Evolutionary conservation across 1,284 basidiomycete species (phyloP), one percentile per base, ranked within the genome.

Genomic region (Rhodotorula sp.): DNA sequence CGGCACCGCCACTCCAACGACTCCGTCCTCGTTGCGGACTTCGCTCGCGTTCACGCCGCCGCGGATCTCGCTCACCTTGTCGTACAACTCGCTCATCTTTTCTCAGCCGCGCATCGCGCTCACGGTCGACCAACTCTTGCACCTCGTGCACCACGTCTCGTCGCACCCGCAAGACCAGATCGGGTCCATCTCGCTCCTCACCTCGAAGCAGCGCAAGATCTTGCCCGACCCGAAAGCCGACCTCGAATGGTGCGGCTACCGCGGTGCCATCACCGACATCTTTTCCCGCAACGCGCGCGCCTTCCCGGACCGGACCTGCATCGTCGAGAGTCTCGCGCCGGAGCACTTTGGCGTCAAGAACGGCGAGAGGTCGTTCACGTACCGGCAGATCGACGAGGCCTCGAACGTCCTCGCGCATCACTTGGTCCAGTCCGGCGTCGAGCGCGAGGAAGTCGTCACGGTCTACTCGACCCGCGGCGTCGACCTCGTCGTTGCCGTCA

Each of bases 391-490:
- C 75, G 87, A 93, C 70, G 86, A 86, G 63, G 92, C 95, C 14
- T 88, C 90, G 7, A 99, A 99, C 80, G 85, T 95, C 26, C 85
- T 99, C 14, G 91, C 97, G 0, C 95, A 99, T 79, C 88, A 97
- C 77, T 86, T 99, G 64, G 83, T 98, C 64, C 86, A 89, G 77
- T 87, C 87, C 23, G 95, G 95, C 19, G 84, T 99, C 19, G 86
- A 95, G 82, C 85, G 93, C 43, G 95, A 95, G 77, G 97, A 99
- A 78, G 94, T 99, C 28, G 94, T 99, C 67, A 98, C 97, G 88
- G 91, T 99, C n/a, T 99, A 99, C 80, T 97, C 97, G 0, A 89
- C 97, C 78, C 88, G 97, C 60, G 93, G 92, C 76, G 95, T 97
- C 56, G 95, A 99, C 81, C 88, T 99, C 62, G 93, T 97, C 12